Conservation (phyloP, 2,329 filamentous ascomycete species). For the Rutstroemia sp. region DNA sequence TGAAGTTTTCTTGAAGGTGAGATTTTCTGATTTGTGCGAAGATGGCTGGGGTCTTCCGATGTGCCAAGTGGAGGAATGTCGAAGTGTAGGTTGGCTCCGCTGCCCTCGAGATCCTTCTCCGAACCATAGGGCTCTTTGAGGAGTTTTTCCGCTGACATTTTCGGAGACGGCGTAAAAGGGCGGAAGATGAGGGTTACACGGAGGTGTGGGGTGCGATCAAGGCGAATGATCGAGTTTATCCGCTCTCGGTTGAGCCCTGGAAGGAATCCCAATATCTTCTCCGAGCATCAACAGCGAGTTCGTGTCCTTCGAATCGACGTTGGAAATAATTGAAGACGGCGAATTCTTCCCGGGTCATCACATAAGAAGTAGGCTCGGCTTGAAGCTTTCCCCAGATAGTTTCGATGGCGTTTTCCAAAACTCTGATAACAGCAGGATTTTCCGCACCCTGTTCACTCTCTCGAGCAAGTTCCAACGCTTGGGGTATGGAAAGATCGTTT, state of each 20-base stretch:
- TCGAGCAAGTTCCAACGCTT: slow-evolving; percentile 68
- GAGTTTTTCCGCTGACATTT: neutral
- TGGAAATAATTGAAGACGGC: slow-evolving; percentile 83
- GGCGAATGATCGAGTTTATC: slow-evolving; percentile 1
- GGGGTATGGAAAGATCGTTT: slow-evolving; percentile 38
- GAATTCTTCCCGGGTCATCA: slow-evolving; percentile 73
- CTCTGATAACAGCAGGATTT: slow-evolving; percentile 53
- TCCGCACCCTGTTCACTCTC: slow-evolving; percentile 60
- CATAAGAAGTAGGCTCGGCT: slow-evolving; percentile 57
- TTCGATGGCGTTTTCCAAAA: slow-evolving; percentile 57
- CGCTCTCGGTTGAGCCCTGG: neutral
- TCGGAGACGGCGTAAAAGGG: neutral
- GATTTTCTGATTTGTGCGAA: neutral
- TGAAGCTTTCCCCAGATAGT: slow-evolving; percentile 63
- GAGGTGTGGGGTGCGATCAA: neutral
- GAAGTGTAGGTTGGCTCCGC: neutral
- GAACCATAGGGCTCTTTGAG: neutral
- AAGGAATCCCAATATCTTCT: slow-evolving; percentile 46
- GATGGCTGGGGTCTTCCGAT: neutral
- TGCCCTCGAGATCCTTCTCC: neutral
- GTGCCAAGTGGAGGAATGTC: neutral
- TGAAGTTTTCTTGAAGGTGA: neutral
- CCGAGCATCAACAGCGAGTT: slow-evolving; percentile 40
- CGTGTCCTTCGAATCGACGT: slow-evolving; percentile 50
- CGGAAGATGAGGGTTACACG: neutral